Base-by-base conservation (phyloP, 2,329 filamentous ascomycete species). In the Corniculantispora saksenae region DNA sequence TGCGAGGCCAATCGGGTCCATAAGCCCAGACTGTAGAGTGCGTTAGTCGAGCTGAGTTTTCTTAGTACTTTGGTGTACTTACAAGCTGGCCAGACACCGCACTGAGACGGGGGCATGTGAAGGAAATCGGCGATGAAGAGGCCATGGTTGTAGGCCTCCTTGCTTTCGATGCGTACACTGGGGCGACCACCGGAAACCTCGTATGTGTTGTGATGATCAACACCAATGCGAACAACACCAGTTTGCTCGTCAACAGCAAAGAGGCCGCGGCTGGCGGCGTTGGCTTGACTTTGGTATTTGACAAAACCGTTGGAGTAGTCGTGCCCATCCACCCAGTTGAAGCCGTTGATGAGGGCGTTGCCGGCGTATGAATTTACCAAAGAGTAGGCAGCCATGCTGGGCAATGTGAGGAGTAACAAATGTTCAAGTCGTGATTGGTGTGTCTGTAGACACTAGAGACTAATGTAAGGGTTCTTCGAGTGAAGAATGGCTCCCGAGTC, bases 61-160 rank as follows among this genome's bases (percentile, higher is more conserved):
- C 5, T 55, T 32, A 2, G n/a, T 3, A 4, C 32, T 17, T 35
- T 3, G 19, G 9, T 29, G 45, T 19, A 76, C 79, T 74, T 78
- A 88, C 84, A 91, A 76, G 90, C 88, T 62, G 91, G 90, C 90
- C 91, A 93, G 25, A 86, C 83, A 25, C 91, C 91, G 69, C 91
- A 93, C 59, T 86, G 80, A 2, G 87, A 87, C 1, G 82, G 83
- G 3, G 91, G 90, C 89, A 93, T 93, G 70, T 93, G 90, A 21
- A 82, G 81, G 60, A 93, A 84, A 73, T 93, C 91, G 25, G 90
- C 81, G 58, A 93, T 87, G 70, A 93, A 87, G 12, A 93, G 83
- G 1, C 89, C 90, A 69, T 88, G 82, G 35, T 82, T 85, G 74
- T 88, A 93, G 4, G 80, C 76, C 58, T 85, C 81, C 61, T 86